Evolutionary conservation across 2,329 filamentous ascomycete genomes (phyloP).

Genomic region (Pestalotiopsis sp.): DNA sequence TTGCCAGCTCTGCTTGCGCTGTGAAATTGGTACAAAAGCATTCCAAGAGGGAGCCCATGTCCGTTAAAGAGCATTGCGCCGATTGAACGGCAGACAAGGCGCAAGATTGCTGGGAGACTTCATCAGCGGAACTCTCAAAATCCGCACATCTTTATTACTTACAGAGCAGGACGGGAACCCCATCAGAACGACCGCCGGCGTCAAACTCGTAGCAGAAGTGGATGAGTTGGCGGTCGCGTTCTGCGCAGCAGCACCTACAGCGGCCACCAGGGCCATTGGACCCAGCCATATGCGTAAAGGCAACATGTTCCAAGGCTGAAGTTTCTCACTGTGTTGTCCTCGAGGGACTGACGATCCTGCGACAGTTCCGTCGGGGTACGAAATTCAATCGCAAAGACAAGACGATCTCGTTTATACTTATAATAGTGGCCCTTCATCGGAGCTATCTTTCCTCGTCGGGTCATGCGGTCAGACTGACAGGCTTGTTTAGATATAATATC

Average conservation of each 20-base stretch:
- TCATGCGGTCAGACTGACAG: not conserved
- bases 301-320: not conserved
- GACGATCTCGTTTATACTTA: not conserved
- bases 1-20: not conserved
- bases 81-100: conserved; percentile 1
- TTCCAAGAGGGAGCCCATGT: not conserved
- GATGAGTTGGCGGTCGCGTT: not conserved
- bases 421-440: not conserved
- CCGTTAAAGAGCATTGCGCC: not conserved
- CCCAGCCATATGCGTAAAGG: not conserved
- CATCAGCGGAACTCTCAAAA: not conserved
- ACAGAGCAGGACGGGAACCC: not conserved
- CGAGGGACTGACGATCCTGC: not conserved
- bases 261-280: not conserved
- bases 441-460: not conserved
- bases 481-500: not conserved
- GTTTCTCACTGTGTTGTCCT: not conserved
- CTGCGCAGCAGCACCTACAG: not conserved
- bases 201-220: not conserved
- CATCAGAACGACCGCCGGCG: not conserved
- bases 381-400: not conserved
- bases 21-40: conserved; percentile 7
- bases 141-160: not conserved
- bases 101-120: not conserved
- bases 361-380: not conserved